A percentile compares a stretch with the other conserved stretches of the same genome.
These are phyloP conservation scores for Lichina pygmaea DNA, from an alignment of 495 filamentous ascomycete species.

Conservation along the genomic window DNA sequence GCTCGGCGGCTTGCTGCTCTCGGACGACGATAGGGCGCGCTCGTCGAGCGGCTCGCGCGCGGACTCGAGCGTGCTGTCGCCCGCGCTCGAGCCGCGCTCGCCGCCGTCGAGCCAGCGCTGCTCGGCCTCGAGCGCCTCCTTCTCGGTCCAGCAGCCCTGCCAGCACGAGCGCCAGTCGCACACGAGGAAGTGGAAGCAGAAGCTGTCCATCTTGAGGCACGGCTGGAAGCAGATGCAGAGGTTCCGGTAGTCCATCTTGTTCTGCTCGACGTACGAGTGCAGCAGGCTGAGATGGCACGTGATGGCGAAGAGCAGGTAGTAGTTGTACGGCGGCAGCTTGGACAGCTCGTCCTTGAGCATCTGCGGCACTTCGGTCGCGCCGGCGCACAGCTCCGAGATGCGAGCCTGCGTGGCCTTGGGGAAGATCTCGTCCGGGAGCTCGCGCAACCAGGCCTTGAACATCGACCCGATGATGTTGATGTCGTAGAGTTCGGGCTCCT, in stretches of 20 bases:
- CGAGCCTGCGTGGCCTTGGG: slow-evolving; percentile 51
- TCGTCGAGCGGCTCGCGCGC: slow-evolving; percentile 16
- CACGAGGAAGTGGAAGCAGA: slow-evolving; percentile 76
- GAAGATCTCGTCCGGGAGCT: slow-evolving; percentile 75
- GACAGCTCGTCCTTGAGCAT: slow-evolving; percentile 71
- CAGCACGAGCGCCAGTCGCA: slow-evolving; percentile 84
- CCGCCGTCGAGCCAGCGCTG: slow-evolving; percentile 26
- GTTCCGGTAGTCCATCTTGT: slow-evolving; percentile 86
- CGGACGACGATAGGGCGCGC: slow-evolving; percentile 35
- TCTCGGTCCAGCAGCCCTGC: slow-evolving; percentile 86
- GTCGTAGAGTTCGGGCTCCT: slow-evolving; percentile 61
- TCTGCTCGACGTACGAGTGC: slow-evolving; percentile 59
- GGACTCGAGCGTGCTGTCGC: background rate
- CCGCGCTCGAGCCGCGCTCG: background rate
- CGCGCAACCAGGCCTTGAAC: slow-evolving; percentile 82
- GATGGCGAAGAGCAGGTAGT: slow-evolving; percentile 86
- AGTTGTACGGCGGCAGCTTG: slow-evolving; percentile 72
- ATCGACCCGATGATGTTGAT: slow-evolving; percentile 83
- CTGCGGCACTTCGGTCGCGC: slow-evolving; percentile 50
- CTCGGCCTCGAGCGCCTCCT: slow-evolving; percentile 47
- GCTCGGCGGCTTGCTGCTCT: slow-evolving; percentile 18
- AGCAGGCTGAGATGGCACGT: slow-evolving; percentile 79
- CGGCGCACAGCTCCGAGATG: slow-evolving; percentile 40
- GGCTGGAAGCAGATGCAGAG: slow-evolving; percentile 88
- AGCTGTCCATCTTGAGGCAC: slow-evolving; percentile 72